Evolutionary conservation across 2,329 filamentous ascomycete genomes (phyloP), one percentile per base, ranked within the genome.

Genomic region (Colletotrichum agaves): DNA sequence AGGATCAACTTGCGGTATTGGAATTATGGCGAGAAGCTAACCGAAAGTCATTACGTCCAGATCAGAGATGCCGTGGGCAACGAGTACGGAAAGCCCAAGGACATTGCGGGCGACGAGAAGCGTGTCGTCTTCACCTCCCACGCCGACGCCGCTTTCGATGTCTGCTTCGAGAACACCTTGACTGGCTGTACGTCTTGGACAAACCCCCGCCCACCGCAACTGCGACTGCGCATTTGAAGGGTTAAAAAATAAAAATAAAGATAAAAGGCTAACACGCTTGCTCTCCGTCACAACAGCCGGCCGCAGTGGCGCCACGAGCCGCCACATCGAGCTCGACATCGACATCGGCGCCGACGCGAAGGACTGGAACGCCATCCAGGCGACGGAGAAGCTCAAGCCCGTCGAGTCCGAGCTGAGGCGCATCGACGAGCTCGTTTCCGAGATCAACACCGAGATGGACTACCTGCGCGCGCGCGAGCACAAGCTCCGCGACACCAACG

Each of bases 261-360:
- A 12, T 3, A 31, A n/a, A 72, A 71, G 72, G 72, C 73, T 68
- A n/a, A 68, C 58, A 17, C 17, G 11, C 67, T 73, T 73, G 68
- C 59, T 47, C 37, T 64, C 63, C 67, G 50, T 5, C 21, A 33
- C 70, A 71, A 72, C 70, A 78, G 80, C 75, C 63, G 75, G 75
- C 39, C 73, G 78, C 69, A 77, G 80, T 72, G 79, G 79, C 73
- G 80, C 83, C 78, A 85, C 88, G 58, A 83, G 79, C 76, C 92
- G 94, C 72, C 87, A 91, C 78, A 82, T 98, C 72, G 94, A 97
- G 83, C 91, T 98, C 75, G 94, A 97, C 81, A 92, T 98, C 78
- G 94, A 98, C 80, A 97, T 98, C 75, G 94, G 94, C 75, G 94
- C 94, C 80, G 94, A 98, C 80, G 96, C 96, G 72, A 97, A 97